These are phyloP conservation scores for Periconia sp. DNA, from an alignment of 2,329 filamentous ascomycete genomes.

Conservation along the genomic window DNA sequence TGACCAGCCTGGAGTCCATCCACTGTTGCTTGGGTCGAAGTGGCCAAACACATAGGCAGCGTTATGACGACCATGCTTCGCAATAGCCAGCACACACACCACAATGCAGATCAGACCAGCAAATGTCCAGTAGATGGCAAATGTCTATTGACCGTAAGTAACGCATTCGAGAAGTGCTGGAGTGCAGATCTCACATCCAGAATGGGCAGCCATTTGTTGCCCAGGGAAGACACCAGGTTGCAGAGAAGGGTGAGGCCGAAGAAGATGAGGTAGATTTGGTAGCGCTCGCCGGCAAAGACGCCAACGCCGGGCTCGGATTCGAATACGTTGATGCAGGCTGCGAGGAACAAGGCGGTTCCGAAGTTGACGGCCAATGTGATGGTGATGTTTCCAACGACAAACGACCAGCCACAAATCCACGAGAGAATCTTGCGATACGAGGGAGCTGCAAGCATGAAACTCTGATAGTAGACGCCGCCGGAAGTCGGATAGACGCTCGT, in stretches of 20 bases:
- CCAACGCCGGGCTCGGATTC: conserved; percentile 53
- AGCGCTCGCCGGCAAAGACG: conserved; percentile 52
- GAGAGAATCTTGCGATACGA: conserved; percentile 67
- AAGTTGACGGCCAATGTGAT: conserved; percentile 86
- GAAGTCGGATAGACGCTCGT: conserved; percentile 79
- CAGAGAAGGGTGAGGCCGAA: conserved; percentile 56
- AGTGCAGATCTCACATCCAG: conserved; percentile 66
- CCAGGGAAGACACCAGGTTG: conserved; percentile 59
- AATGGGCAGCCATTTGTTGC: conserved; percentile 60
- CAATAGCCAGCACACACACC: conserved; percentile 67
- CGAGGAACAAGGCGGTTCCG: conserved; percentile 64
- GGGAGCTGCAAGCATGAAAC: conserved; percentile 72
- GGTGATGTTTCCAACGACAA: conserved; percentile 79
- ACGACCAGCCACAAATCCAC: conserved; percentile 78
- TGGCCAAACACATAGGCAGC: conserved; percentile 70
- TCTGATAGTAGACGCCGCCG: conserved; percentile 80
- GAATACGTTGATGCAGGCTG: conserved; percentile 63
- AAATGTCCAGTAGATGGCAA: conserved; percentile 78
- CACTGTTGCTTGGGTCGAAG: conserved; percentile 69
- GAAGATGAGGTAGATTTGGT: conserved; percentile 58
- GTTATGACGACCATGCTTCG: conserved; percentile 69
- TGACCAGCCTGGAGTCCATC: conserved; percentile 74
- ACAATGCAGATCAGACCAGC: conserved; percentile 71
- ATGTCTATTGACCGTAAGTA: conserved; percentile 57
- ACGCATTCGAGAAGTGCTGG: conserved; percentile 5